Base-by-base conservation (phyloP, 2,329 filamentous ascomycete species). In the Xylariaceae sp. region DNA sequence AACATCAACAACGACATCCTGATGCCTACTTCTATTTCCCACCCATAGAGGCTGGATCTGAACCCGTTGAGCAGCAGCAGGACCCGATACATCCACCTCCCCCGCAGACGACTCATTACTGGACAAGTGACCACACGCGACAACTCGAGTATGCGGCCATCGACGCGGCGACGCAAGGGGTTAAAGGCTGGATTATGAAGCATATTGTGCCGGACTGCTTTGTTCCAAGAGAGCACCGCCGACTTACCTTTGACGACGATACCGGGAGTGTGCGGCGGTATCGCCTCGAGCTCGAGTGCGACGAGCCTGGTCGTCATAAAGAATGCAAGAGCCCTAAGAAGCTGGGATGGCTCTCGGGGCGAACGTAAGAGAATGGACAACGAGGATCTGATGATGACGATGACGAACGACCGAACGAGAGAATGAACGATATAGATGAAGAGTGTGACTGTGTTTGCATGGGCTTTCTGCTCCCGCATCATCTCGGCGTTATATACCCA, bases 61-160 rank as follows among this genome's bases (percentile, higher is more conserved):
- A 35, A 12, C 29, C 27, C 7, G 35, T 40, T 10, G 42, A 49
- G 20, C 47, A 50, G 21, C 20, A 39, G 7, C 49, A 50, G 2
- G 29, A 42, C 16, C 16, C 36, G 4, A 41, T 48, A 23, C 66
- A 68, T 25, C 64, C 69, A 3, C 68, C 70, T 2, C 80, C 77
- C 11, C 77, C 77, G 4, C 73, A 75, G 53, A 83, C 81, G 3
- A 79, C 77, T 1, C 79, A 83, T 58, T 85, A 84, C 64, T 85
- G 81, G 81, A 84, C 80, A 1, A 83, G 78, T 56, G 78, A 83
- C 58, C 71, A 71, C 42, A 83, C 80, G 0, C 72, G 81, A 3
- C 71, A 79, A 10, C 69, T 83, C 3, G 81, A 85, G 65, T 85
- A 85, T 55, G 81, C 80, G 0, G 81, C 81, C 44, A 85, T 85